phyloP scores from a whole-genome alignment of 768 basidiomycete species.

The Boletellus ananas region DNA sequence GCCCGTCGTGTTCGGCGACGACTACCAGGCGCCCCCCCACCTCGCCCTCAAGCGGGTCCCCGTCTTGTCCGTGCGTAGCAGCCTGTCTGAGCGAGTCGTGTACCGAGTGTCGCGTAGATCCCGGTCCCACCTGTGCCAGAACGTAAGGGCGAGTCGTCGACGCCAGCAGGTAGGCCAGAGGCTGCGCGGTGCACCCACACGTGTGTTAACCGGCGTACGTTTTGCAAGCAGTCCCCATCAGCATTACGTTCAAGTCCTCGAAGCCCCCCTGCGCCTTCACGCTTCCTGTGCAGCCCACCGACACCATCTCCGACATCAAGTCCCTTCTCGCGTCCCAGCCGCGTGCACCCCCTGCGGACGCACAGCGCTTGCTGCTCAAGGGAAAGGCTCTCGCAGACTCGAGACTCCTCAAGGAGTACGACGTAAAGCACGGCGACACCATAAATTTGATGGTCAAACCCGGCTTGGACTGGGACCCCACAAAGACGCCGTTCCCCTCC shows the following conservation, averaged over 20 bases:
- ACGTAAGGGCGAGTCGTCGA: conserved; percentile 37
- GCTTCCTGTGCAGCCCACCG: conserved; percentile 72
- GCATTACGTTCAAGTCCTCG: conserved; percentile 83
- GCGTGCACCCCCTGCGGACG: conserved; percentile 71
- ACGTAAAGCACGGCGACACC: conserved; percentile 71
- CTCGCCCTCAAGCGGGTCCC: conserved; percentile 68
- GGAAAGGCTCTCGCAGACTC: conserved; percentile 90
- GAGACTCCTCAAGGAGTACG: conserved; percentile 90
- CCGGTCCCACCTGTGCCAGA: conserved; percentile 59
- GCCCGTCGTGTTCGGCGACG: conserved; percentile 65
- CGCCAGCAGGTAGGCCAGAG: conserved; percentile 28
- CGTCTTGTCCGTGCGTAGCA: conserved; percentile 54
- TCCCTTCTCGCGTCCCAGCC: conserved; percentile 61
- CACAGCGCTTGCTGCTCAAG: conserved; percentile 85
- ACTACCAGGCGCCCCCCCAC: conserved; percentile 71
- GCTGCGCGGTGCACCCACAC: conserved; percentile 1
- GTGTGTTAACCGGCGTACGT: conserved; percentile 9
- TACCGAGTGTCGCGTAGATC: conserved; percentile 39
- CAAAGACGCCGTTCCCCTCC: conserved; percentile 32
- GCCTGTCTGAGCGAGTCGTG: background rate
- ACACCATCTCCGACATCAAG: conserved; percentile 81
- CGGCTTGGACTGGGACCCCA: conserved; percentile 61
- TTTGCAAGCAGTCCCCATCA: conserved; percentile 35
- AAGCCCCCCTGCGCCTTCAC: conserved; percentile 81
- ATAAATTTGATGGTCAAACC: conserved; percentile 88